Base-by-base conservation (phyloP, 768 basidiomycete species). In the Leccinum longicurvipes region DNA sequence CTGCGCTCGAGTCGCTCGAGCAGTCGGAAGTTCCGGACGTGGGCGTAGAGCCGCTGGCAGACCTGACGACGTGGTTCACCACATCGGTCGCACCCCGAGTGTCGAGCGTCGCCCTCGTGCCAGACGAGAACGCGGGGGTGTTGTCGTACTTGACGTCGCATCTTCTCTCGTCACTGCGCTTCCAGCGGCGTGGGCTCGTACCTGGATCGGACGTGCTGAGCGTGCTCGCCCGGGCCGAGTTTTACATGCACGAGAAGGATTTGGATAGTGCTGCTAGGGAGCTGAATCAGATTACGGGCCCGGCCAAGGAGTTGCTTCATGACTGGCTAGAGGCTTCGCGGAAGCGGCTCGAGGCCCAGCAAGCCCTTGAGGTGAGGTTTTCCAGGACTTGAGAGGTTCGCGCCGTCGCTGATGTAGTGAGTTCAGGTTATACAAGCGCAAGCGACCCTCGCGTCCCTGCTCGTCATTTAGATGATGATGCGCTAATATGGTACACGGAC, bases 281-380 rank as follows among this genome's bases (percentile, higher is more conserved):
- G 73, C 77, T 98, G 27, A 99, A 98, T 70, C 89, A 93, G 72
- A 74, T 99, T 53, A 83, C 79, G 31, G 96, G 95, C 2, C 84
- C 89, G 56, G 89, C 89, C 15, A 89, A 86, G 72, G 68, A 79
- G 51, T 67, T 96, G 44, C 64, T 91, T 51, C 74, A 78, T 32
- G 96, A 98, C 73, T 99, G 96, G 97, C 75, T 99, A 39, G 84
- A 86, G 62, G 93, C 92, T 63, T 94, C 93, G 10, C 79, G 96
- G 60, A 78, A 82, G 67, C 80, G 94, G 68, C 71, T 99, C 58
- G 93, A 97, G 73, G 93, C 97, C 29, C 79, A 91, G 70, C 96
- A 98, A 72, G 91, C 93, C 41, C 71, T 99, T 61, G 89, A 95
- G 78, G 92, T 91, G 63, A 54, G 63, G 1, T 29, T 52, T 32